Evolutionary conservation across 2,329 filamentous ascomycete species (phyloP), one percentile per base, ranked within the genome.

Genomic region (Hypoxylon sp.): DNA sequence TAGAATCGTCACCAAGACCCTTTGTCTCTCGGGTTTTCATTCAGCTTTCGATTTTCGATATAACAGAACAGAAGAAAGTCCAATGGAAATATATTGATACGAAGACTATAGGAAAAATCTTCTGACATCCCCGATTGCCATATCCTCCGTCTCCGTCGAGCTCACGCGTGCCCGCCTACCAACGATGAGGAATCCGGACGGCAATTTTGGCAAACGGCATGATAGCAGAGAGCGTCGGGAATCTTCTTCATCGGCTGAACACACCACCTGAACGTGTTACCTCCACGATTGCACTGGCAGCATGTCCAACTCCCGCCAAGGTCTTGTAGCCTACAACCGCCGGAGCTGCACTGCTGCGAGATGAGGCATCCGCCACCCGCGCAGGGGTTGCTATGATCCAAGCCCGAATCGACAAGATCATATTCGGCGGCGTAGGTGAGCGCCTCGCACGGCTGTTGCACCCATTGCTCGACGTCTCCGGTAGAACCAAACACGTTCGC

Each of bases 151-250:
- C 5, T 22, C 32, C 11, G 8, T 52, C 26, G 8, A 2, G 11
- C 22, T 32, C 13, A 3, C 10, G 10, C 11, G 22, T 32, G 8
- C 8, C 24, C 22, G 4, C 41, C 49, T 53, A 62, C 22, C 37
- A 54, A 20, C 13, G 44, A 59, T n/a, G n/a, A n/a, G n/a, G n/a
- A n/a, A n/a, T 83, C 80, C 10, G 77, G 62, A 46, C 73, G 75
- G 62, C 83, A 85, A 3, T 68, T 69, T 39, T 75, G 72, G 69
- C 84, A 86, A 52, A 84, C 79, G n/a, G 75, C 73, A 61, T 86
- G 84, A 64, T 84, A 84, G 72, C 83, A 86, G 46, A 84, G 80
- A 1, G 81, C 82, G 64, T 85, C 80, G 8, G 82, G 81, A 62
- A 80, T 80, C 11, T 76, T 77, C 55, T 75, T 77, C 78, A 81